A percentile compares a stretch with the other conserved stretches of the same genome.
These are phyloP conservation scores for Calamus simplicifolius DNA, from an alignment of 176 grass and related monocot genomes.

Conservation along the genomic window DNA sequence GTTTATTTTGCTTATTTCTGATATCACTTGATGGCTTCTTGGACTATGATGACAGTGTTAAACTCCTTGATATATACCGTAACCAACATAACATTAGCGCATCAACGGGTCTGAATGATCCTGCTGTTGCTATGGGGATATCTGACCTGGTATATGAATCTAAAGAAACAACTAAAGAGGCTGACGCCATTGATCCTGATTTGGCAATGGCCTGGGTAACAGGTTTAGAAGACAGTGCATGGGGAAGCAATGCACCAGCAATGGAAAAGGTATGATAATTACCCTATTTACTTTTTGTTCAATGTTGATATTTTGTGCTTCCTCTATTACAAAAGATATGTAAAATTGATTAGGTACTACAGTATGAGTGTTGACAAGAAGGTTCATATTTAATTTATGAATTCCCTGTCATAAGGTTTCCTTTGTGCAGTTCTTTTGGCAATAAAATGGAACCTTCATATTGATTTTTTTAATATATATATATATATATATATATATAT, in stretches of 20 bases:
- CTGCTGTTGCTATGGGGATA: slow-evolving; percentile 95
- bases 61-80: slow-evolving; percentile 95
- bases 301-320: slow-evolving; percentile 1
- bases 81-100: slow-evolving; percentile 88
- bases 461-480: too few relatives aligned
- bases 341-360: too few relatives aligned
- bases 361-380: too few relatives aligned
- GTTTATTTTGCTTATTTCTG: neutral
- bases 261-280: slow-evolving; percentile 74
- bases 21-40: slow-evolving; percentile 6
- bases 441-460: too few relatives aligned
- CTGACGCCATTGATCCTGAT: slow-evolving; percentile 78
- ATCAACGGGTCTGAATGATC: slow-evolving; percentile 78
- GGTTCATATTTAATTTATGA: too few relatives aligned
- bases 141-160: slow-evolving; percentile 93
- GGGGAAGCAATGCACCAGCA: slow-evolving; percentile 75
- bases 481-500: too few relatives aligned
- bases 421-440: too few relatives aligned
- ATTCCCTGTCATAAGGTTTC: too few relatives aligned
- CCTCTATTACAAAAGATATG: neutral
- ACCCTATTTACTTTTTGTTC: slow-evolving; percentile 5
- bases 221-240: slow-evolving; percentile 84
- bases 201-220: slow-evolving; percentile 99
- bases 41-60: slow-evolving; percentile 50
- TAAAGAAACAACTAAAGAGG: slow-evolving; percentile 60